Percentiles rank a stretch among this genome's conserved stretches.
phyloP scores from a whole-genome alignment of 441 rosid species.

The Dalechampia spathulata region DNA sequence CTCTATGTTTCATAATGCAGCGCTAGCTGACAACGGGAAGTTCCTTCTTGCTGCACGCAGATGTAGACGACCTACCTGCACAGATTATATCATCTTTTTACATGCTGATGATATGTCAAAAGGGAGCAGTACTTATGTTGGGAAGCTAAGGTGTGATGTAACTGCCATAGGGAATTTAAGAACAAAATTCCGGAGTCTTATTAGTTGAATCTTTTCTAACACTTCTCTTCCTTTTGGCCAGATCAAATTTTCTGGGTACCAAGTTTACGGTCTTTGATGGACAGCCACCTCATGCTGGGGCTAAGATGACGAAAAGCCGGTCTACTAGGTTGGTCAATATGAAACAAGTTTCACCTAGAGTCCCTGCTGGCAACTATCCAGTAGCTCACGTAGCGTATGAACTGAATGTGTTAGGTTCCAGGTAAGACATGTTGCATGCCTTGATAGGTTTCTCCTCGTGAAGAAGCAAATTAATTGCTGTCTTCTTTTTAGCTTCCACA shows the following conservation, averaged over 20 bases:
- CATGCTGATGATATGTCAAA: conserved; percentile 64
- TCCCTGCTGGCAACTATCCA: conserved; percentile 74
- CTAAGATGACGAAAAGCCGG: conserved; percentile 55
- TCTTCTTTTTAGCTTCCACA: not conserved
- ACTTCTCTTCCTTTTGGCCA: conserved; percentile 19
- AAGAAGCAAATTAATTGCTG: too few species aligned
- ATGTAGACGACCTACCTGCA: conserved; percentile 85
- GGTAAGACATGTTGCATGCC: conserved; percentile 37
- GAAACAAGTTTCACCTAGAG: conserved; percentile 77
- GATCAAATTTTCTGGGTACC: conserved; percentile 77
- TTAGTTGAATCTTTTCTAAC: not conserved
- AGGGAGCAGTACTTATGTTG: conserved; percentile 71
- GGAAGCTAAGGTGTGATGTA: conserved; percentile 66
- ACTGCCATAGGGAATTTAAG: too few species aligned
- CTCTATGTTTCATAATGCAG: conserved; percentile 25
- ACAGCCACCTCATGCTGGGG: conserved; percentile 68
- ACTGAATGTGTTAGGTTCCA: conserved; percentile 89
- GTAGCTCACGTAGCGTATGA: conserved; percentile 87
- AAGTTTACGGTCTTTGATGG: conserved; percentile 87
- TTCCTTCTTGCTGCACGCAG: conserved; percentile 94
- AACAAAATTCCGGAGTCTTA: too few species aligned
- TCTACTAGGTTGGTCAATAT: conserved; percentile 65
- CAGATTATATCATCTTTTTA: conserved; percentile 84
- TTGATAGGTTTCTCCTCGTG: not conserved
- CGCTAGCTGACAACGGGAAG: conserved; percentile 78